phyloP scores from a whole-genome alignment of 148 eudicot species.

The Spergularia marina region DNA sequence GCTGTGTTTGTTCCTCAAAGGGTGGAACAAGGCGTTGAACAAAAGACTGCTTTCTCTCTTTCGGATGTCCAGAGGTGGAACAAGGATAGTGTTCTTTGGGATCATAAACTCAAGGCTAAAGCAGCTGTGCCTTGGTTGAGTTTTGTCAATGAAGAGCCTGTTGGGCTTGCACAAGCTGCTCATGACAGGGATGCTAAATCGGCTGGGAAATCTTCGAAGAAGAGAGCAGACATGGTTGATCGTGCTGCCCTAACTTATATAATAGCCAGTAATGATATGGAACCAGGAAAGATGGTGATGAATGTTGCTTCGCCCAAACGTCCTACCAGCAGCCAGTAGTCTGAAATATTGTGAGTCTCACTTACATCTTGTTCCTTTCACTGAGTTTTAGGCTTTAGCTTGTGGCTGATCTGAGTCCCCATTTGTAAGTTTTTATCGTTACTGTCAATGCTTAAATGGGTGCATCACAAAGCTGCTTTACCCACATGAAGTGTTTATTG shows the following conservation, averaged over 20 bases:
- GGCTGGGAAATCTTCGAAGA: conserved; percentile 22
- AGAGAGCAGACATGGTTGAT: conserved; percentile 19
- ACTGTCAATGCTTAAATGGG: not conserved
- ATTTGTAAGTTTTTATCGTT: not conserved
- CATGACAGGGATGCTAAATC: conserved; percentile 10
- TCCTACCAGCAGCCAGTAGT: conserved; percentile 21
- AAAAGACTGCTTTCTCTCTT: conserved; percentile 28
- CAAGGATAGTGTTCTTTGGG: conserved; percentile 45
- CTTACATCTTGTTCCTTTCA: not conserved
- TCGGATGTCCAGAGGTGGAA: conserved; percentile 43
- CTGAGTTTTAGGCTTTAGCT: conserved; percentile 6
- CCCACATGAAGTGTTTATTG: not conserved
- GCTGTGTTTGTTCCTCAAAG: conserved; percentile 33
- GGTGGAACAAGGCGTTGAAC: conserved; percentile 26
- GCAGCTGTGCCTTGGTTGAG: conserved; percentile 51
- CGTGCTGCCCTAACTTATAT: conserved; percentile 45
- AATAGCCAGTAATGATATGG: conserved; percentile 44
- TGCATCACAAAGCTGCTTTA: not conserved
- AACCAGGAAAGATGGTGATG: conserved; percentile 53
- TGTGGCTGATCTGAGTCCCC: not conserved
- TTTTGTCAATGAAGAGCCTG: conserved; percentile 31
- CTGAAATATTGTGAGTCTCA: conserved; percentile 17
- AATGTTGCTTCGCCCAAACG: conserved; percentile 35
- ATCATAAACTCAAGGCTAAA: conserved; percentile 44
- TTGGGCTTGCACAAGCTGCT: conserved; percentile 33